Conservation (phyloP, 164 flowering plant species). For the Aristolochia californica region DNA sequence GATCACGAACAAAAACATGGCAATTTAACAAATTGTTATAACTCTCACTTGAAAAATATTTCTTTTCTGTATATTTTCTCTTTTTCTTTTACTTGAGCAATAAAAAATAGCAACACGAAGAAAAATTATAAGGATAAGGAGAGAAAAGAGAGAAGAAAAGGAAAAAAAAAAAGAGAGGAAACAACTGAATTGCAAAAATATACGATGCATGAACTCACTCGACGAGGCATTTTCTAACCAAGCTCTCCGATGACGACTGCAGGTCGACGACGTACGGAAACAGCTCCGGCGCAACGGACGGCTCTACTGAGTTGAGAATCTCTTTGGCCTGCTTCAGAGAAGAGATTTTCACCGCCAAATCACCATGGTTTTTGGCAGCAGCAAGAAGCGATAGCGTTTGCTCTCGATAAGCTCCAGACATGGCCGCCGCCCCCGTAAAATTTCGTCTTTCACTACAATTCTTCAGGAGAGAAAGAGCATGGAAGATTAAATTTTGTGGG, state of each 20-base stretch:
- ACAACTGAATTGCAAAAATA: background rate
- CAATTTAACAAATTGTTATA: background rate
- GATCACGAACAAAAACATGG: no score
- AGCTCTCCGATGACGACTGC: conserved; percentile 49
- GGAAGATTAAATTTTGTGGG: no score
- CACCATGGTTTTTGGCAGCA: conserved; percentile 75
- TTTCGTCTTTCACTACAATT: no score
- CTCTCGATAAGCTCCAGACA: conserved; percentile 47
- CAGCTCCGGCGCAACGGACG: conserved; percentile 52
- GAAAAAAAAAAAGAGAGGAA: conserved; percentile 10
- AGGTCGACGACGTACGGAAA: conserved; percentile 63
- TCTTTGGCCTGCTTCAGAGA: conserved; percentile 65
- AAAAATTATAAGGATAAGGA: no score
- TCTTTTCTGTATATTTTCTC: background rate
- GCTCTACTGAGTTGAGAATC: conserved; percentile 36
- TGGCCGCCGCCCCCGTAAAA: conserved; percentile 3
- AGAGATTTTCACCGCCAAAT: conserved; percentile 83
- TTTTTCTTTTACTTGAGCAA: background rate
- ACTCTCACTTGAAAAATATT: background rate
- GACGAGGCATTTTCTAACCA: conserved; percentile 48
- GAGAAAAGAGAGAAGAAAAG: background rate
- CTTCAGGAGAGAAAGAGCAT: no score
- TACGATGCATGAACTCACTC: conserved; percentile 41
- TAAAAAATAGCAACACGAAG: background rate
- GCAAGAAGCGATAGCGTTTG: conserved; percentile 66